Base-by-base conservation (phyloP, 768 basidiomycete genomes). In the Serpula lacrymans region DNA sequence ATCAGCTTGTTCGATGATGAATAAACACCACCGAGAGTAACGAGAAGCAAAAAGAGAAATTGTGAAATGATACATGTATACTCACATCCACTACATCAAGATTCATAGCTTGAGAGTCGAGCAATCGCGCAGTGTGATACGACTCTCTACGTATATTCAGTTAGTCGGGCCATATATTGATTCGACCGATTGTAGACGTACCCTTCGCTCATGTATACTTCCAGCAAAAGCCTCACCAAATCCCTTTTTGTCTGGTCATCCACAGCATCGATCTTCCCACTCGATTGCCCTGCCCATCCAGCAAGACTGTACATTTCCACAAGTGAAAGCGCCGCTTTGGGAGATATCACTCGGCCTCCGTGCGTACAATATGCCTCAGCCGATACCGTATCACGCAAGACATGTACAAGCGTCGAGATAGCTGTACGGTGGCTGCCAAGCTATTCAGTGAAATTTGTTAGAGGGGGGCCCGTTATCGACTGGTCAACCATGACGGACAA, bases 331-430 rank as follows among this genome's bases (percentile, higher is more conserved):
- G 80, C 82, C 0, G 73, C 62, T 47, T 76, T 81, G 2, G 71
- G 64, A 0, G 84, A 72, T 4, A 96, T 65, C 17, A 95, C 75
- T 16, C 79, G 76, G 4, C 93, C 90, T 13, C 81, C 82, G 23
- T 85, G 77, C 1, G 84, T 75, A 52, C 93, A 95, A 60, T 93
- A 96, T 4, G 82, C 75, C 55, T 95, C 90, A 0, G 92, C 89
- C 2, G 89, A 86, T 0, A 75, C 65, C 0, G 77, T 69, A 56
- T 97, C 94, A 37, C 74, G 74, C 8, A 96, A 63, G 26, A 77
- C 74, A 44, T 79, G 71, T 6, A 84, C 84, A 6, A 97, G 77
- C 1, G 75, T 68, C 6, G 74, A 60, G 2, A 97, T 72, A 0
- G 85, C 88, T 14, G 69, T 63, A 9, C 67, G 72, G 49, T 90